Conservation (phyloP, 495 filamentous ascomycete genomes). For the Diplogelasinospora grovesii region DNA sequence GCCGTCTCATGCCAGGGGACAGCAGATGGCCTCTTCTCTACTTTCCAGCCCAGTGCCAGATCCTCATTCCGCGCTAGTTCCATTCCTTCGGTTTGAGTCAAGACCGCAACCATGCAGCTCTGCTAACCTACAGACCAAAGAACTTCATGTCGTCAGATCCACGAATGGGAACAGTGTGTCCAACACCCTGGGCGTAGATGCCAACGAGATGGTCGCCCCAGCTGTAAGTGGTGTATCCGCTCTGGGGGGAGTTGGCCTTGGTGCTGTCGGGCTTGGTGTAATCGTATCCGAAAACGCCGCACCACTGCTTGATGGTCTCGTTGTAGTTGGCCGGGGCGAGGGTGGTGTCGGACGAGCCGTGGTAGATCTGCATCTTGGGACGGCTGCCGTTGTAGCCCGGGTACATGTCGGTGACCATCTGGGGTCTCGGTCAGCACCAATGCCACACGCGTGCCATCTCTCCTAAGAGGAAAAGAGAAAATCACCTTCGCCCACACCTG, state of each 20-base stretch:
- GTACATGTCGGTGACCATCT: too few relatives aligned
- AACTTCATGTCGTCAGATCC: conserved; percentile 40
- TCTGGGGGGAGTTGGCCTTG: conserved; percentile 35
- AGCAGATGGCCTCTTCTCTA: too few relatives aligned
- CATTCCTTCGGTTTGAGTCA: too few relatives aligned
- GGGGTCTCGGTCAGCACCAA: too few relatives aligned
- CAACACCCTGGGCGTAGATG: conserved; percentile 41
- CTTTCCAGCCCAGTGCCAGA: too few relatives aligned
- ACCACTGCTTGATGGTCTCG: conserved; percentile 25
- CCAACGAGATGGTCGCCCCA: conserved; percentile 48
- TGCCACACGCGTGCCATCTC: too few relatives aligned
- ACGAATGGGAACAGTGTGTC: conserved; percentile 42
- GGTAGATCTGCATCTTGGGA: conserved; percentile 44
- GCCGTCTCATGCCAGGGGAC: too few relatives aligned
- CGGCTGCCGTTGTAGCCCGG: conserved; percentile 42
- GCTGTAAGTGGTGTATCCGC: conserved; percentile 47
- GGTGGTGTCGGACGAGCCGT: conserved; percentile 38
- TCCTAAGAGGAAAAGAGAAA: too few relatives aligned
- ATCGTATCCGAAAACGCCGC: conserved; percentile 33
- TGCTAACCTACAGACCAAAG: conserved; percentile 31
- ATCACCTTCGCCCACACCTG: conserved; percentile 44
- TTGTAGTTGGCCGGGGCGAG: conserved; percentile 36
- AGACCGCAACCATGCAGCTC: too few relatives aligned
- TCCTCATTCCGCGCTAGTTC: too few relatives aligned
- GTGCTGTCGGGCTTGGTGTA: conserved; percentile 31